A percentile compares a stretch with the other conserved stretches of the same genome.
Conservation (phyloP, 371 early-diverging fungal species). For the Blastocladiella emersonii region DNA sequence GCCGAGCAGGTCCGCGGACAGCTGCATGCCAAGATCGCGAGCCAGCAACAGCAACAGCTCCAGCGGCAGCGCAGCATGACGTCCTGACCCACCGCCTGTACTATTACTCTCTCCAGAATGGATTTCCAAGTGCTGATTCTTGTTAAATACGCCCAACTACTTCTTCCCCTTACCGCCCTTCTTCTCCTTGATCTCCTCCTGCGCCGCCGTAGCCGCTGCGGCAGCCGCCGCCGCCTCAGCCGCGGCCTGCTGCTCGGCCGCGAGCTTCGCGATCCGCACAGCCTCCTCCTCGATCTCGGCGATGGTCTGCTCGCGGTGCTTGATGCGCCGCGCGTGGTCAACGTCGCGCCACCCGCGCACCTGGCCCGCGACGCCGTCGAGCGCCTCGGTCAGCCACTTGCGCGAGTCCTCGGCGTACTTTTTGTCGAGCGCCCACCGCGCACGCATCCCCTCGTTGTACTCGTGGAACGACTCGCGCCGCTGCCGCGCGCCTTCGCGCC, state of each 20-base stretch:
- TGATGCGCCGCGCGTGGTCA: conserved; percentile 20
- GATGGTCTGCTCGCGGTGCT: conserved; percentile 21
- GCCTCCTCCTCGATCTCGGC: conserved; percentile 25
- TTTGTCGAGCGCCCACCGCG: background rate
- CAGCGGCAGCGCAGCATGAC: too few species aligned
- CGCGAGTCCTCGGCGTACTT: conserved; percentile 3
- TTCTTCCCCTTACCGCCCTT: conserved; percentile 12
- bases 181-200: conserved; percentile 13
- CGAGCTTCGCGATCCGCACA: conserved; percentile 10
- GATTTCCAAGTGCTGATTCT: too few species aligned
- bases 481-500: background rate
- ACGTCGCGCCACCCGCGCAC: conserved; percentile 14
- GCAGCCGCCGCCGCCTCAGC: conserved; percentile 15
- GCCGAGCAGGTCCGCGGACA: background rate
- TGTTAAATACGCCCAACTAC: background rate
- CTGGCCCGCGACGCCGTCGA: conserved; percentile 22
- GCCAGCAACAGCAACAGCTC: too few species aligned
- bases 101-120: too few species aligned
- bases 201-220: conserved; percentile 6
- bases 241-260: conserved; percentile 14
- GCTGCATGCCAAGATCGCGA: background rate
- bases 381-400: background rate
- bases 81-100: too few species aligned
- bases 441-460: background rate
- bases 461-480: background rate